Base-by-base conservation (phyloP, 2,329 filamentous ascomycete species). In the Cladophialophora yegresii region DNA sequence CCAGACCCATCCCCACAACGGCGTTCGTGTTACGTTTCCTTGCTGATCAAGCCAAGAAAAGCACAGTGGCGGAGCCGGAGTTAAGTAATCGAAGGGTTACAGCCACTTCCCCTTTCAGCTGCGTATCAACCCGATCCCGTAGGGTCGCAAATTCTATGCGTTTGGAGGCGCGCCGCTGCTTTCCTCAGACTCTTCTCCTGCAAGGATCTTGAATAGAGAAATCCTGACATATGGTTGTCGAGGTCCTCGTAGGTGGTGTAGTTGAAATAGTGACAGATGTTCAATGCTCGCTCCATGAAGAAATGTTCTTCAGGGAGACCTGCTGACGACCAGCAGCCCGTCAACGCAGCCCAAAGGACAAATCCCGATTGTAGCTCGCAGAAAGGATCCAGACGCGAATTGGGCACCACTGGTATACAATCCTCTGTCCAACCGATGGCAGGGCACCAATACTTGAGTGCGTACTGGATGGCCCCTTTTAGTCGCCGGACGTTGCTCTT, bases 231-330 rank as follows among this genome's bases (percentile, higher is more conserved):
- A 36, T 69, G 67, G 60, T 61, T 58, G 60, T 67, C 30, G 16
- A 69, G 58, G 47, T 66, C 67, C 3, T 67, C 62, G 54, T 69
- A 69, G n/a, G 61, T 66, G 9, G 54, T 32, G 22, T 62, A 67
- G 49, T 54, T 62, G 22, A 67, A 64, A 51, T 65, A 65, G 22
- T 45, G 54, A 53, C 62, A 64, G 4, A 67, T 56, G 43, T 69
- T 66, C 28, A 69, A 16, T 22, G 65, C 67, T 23, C 67, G 62
- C n/a, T 50, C 32, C 22, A 61, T 54, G 55, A 67, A 69, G 59
- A 63, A 69, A 54, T 62, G 51, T 54, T 67, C 56, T 28, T 65
- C 65, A 5, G 62, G 36, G 13, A 56, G 22, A 53, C 60, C 62
- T 1, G 65, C 60, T 16, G 65, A 32, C 16, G 60, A 59, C 63